Percentiles rank a stretch among this genome's conserved stretches.
phyloP scores from a whole-genome alignment of 352 stramenopile genomes.

The Pythium angustatum region DNA sequence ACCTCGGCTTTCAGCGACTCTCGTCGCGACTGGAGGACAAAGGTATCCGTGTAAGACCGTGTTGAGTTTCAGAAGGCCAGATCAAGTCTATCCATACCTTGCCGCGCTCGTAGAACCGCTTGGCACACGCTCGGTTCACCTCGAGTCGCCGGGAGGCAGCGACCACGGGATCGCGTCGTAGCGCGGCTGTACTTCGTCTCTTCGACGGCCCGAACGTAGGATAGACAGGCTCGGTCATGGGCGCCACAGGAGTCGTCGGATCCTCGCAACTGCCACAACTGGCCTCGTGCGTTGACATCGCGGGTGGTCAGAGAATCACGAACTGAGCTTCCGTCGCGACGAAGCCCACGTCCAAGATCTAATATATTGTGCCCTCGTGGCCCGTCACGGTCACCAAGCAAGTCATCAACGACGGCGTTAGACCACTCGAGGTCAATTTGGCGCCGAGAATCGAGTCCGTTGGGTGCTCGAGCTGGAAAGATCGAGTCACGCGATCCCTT shows the following conservation, averaged over 20 bases:
- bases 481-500: constrained; percentile 1
- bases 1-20: constrained; percentile 3
- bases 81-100: constrained; percentile 7
- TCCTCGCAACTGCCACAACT: too few species aligned
- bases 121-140: constrained; percentile 11
- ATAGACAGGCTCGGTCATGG: background rate
- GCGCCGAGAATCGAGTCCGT: background rate
- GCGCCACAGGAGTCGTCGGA: background rate
- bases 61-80: too few species aligned
- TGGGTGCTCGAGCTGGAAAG: background rate
- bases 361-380: too few species aligned
- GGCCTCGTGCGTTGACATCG: too few species aligned
- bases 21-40: background rate
- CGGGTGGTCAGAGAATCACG: too few species aligned
- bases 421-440: too few species aligned
- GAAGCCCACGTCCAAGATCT: too few species aligned
- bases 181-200: constrained; percentile 3
- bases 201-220: background rate
- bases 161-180: background rate
- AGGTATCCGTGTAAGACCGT: too few species aligned
- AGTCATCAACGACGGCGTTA: too few species aligned
- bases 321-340: too few species aligned
- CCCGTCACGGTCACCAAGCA: too few species aligned
- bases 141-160: constrained; percentile 4
- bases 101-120: constrained; percentile 11